phyloP scores from a whole-genome alignment of 2,329 filamentous ascomycete genomes.

The Cercospora janseana region DNA sequence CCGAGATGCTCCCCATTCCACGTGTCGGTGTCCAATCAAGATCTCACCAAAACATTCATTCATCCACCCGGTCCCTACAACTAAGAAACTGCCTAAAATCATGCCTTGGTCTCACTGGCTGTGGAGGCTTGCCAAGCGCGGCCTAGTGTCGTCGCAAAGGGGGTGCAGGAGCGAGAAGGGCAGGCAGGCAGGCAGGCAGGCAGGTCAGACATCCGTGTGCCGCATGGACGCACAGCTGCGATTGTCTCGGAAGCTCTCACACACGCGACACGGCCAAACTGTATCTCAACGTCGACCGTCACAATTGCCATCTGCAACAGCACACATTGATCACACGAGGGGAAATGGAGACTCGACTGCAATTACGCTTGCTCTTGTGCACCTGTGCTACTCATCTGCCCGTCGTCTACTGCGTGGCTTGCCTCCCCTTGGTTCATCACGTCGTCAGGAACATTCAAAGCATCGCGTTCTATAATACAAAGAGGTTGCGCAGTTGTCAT shows the following conservation, averaged over 20 bases:
- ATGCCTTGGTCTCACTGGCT: too few relatives aligned
- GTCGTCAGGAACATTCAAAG: neutral
- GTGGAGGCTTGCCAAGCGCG: slow-evolving; percentile 1
- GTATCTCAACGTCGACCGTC: slow-evolving; percentile 17
- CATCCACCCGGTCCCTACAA: too few relatives aligned
- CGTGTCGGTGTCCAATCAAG: neutral
- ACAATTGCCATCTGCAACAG: neutral
- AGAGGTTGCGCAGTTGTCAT: neutral
- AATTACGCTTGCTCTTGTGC: neutral
- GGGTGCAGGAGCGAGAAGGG: neutral
- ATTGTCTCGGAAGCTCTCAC: slow-evolving; percentile 19
- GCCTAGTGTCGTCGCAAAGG: too few relatives aligned
- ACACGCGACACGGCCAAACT: slow-evolving; percentile 7
- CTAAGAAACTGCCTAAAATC: too few relatives aligned
- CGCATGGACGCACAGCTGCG: slow-evolving; percentile 8
- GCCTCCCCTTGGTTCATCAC: neutral
- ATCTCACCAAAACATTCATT: neutral
- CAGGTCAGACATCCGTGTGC: neutral
- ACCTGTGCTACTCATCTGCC: neutral
- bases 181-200: neutral
- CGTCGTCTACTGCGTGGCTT: neutral
- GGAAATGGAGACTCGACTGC: neutral
- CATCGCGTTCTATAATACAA: neutral
- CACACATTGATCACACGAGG: neutral
- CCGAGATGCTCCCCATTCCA: too few relatives aligned